Percentiles rank a stretch among this genome's conserved stretches.
phyloP scores from a whole-genome alignment of 2,329 filamentous ascomycete genomes.

The Chrysoporthe puriensis region DNA sequence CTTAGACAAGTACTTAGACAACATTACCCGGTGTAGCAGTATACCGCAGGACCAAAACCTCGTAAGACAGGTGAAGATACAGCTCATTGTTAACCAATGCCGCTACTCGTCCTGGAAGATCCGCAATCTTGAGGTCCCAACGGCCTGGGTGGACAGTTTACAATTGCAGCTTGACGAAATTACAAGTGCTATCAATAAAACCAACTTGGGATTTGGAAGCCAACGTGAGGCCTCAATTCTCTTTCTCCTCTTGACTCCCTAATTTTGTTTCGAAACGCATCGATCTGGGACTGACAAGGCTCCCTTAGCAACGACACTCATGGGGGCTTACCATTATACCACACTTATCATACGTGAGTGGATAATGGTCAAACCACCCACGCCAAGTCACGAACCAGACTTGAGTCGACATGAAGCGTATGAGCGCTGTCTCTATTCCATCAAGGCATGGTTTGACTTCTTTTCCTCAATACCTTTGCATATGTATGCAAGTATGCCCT shows the following conservation, averaged over 20 bases:
- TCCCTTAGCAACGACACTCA: neutral
- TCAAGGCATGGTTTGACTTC: constrained; percentile 26
- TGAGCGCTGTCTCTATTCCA: constrained; percentile 27
- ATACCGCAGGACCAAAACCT: constrained; percentile 31
- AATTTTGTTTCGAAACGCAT: neutral
- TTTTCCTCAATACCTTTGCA: constrained; percentile 23
- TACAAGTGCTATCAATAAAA: neutral
- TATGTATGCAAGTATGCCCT: constrained; percentile 12
- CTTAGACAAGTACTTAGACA: constrained; percentile 31
- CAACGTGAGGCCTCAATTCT: neutral
- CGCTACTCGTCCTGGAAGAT: constrained; percentile 25
- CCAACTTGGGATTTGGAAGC: neutral
- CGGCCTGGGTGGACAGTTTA: constrained; percentile 15
- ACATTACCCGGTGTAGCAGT: constrained; percentile 24
- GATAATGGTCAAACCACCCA: neutral
- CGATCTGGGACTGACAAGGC: neutral
- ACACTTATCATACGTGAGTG: neutral
- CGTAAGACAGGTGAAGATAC: constrained; percentile 31
- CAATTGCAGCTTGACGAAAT: constrained; percentile 7
- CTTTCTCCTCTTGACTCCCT: neutral
- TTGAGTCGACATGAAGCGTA: constrained; percentile 14
- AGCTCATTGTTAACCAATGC: constrained; percentile 33
- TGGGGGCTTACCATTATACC: neutral
- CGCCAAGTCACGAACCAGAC: neutral
- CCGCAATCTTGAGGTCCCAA: neutral